Base-by-base conservation (phyloP, 2,329 filamentous ascomycete genomes). In the Exserohilum turcica region DNA sequence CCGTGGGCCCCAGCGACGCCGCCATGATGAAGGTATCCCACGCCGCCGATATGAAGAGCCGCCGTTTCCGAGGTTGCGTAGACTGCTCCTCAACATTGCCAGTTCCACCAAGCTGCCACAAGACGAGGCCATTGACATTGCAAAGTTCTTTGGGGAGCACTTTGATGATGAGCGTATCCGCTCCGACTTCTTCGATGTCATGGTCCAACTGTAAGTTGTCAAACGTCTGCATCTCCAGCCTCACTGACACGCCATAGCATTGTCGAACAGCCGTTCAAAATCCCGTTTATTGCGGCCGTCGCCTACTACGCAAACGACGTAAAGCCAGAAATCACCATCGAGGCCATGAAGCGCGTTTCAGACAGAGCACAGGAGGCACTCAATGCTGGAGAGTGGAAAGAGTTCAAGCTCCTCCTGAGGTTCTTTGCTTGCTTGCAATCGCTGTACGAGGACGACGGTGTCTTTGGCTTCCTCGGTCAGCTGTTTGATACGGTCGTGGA, bases 261-360 rank as follows among this genome's bases (percentile, higher is more conserved):
- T 37, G 74, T 91, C 31, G 94, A 99, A 77, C 94, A 99, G 77
- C 94, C 94, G 1, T 88, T 99, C 75, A 97, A 97, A 80, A 95
- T 92, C n/a, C 93, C 94, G 0, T 97, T 97, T 72, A 83, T 96
- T 32, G 92, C 92, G 8, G 91, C 90, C 16, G 87, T 93, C 12
- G 83, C 95, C 37, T 82, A 96, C 52, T 84, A 91, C 51, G 84
- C 87, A 61, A 97, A 97, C 77, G 84, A 85, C 21, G 78, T 89
- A 65, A 91, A 91, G 70, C 81, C 88, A 4, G 89, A 94, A 61
- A 81, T 96, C 31, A 84, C 88, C 28, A 81, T 82, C 32, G 85
- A 91, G 59, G 79, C 96, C 16, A 79, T 97, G 61, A 80, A 78
- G 45, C 85, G 84, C 61, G 79, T 87, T 37, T 82, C 82, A 1